A percentile compares a stretch with the other conserved stretches of the same genome.
Conservation (phyloP, 768 basidiomycete species). For the Auriscalpium microsporum region DNA sequence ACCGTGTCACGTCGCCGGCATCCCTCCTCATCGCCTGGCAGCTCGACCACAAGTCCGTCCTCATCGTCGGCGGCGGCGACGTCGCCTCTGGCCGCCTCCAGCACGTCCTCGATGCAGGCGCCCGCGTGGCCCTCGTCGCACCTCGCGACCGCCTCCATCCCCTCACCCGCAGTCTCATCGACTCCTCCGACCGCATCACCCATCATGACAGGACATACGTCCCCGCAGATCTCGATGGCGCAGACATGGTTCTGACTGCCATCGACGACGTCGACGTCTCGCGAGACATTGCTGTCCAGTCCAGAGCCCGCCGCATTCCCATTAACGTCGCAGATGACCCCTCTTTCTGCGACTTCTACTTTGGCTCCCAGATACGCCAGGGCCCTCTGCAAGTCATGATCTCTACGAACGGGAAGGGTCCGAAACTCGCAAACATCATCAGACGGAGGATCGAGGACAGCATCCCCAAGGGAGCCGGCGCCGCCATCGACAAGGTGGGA, state of each 20-base stretch:
- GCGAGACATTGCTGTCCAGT: slow-evolving; percentile 60
- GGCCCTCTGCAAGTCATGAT: slow-evolving; percentile 95
- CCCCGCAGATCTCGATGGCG: slow-evolving; percentile 54
- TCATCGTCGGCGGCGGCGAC: slow-evolving; percentile 90
- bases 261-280: slow-evolving; percentile 73
- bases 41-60: slow-evolving; percentile 71
- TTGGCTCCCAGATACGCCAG: slow-evolving; percentile 85
- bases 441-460: slow-evolving; percentile 54
- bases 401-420: slow-evolving; percentile 89
- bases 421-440: slow-evolving; percentile 82
- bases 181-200: slow-evolving; percentile 45
- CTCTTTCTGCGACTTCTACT: slow-evolving; percentile 95
- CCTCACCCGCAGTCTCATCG: slow-evolving; percentile 46
- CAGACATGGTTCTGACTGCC: slow-evolving; percentile 89
- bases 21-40: slow-evolving; percentile 94
- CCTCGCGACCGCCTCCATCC: slow-evolving; percentile 61
- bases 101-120: slow-evolving; percentile 76
- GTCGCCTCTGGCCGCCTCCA: slow-evolving; percentile 86
- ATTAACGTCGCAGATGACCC: slow-evolving; percentile 98
- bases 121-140: slow-evolving; percentile 67
- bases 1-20: too few species aligned
- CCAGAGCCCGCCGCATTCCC: slow-evolving; percentile 62
- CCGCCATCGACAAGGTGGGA: slow-evolving; percentile 76
- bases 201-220: slow-evolving; percentile 66
- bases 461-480: slow-evolving; percentile 66